Evolutionary conservation across 768 basidiomycete genomes (phyloP).

Genomic region (Rhizopogon sp.): DNA sequence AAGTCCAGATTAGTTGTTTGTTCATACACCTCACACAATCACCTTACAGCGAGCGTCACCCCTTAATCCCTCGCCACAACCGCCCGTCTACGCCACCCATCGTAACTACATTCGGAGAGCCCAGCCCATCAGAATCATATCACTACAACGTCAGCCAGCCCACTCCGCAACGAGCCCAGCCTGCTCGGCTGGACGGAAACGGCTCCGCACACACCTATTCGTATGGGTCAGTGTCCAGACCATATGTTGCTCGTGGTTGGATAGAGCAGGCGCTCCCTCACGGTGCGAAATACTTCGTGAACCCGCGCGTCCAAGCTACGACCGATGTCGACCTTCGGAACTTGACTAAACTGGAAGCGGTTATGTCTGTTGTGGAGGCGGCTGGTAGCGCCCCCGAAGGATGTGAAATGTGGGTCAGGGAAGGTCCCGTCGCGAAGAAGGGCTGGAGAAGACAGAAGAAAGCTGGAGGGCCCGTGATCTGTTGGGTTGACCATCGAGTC

Average conservation of each 20-base stretch:
- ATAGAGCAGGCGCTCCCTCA: slow-evolving; percentile 74
- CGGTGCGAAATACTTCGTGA: slow-evolving; percentile 63
- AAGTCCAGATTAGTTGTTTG: slow-evolving; percentile 2
- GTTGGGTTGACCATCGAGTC: slow-evolving; percentile 66
- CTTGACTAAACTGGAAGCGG: slow-evolving; percentile 40
- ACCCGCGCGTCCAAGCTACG: slow-evolving; percentile 54
- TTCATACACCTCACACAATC: neutral
- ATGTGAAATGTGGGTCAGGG: slow-evolving; percentile 64
- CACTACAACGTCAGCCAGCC: slow-evolving; percentile 21
- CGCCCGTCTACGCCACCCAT: slow-evolving; percentile 26
- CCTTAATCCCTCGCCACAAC: slow-evolving; percentile 34
- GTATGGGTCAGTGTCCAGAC: slow-evolving; percentile 21
- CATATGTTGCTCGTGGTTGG: slow-evolving; percentile 52
- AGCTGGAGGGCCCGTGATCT: slow-evolving; percentile 31
- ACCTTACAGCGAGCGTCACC: slow-evolving; percentile 45
- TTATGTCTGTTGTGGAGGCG: slow-evolving; percentile 27
- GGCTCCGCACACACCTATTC: slow-evolving; percentile 24
- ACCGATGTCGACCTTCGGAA: slow-evolving; percentile 67
- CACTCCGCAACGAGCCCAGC: slow-evolving; percentile 22
- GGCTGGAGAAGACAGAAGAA: slow-evolving; percentile 26
- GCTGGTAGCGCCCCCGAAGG: slow-evolving; percentile 30
- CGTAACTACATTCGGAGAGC: slow-evolving; percentile 16
- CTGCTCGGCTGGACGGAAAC: slow-evolving; percentile 19
- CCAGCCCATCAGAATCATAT: slow-evolving; percentile 18
- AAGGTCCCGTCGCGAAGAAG: slow-evolving; percentile 26